Percentiles rank a stretch among this genome's conserved stretches.
Evolutionary conservation across 1,139 yeast genomes (phyloP).

Genomic region (Yamadazyma atmosphaerica): DNA sequence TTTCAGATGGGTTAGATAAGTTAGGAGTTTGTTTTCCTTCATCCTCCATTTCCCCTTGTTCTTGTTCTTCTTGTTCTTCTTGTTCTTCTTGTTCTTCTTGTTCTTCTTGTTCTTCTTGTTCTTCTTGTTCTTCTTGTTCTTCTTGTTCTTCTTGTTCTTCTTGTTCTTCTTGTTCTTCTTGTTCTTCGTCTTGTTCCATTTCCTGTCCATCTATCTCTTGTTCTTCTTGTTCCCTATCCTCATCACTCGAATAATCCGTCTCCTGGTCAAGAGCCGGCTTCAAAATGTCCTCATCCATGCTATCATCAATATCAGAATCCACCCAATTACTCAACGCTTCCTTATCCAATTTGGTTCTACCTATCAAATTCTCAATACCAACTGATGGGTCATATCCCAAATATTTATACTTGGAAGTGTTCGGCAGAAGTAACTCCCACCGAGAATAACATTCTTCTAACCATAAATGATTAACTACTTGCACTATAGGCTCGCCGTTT

Average conservation of each 20-base stretch:
- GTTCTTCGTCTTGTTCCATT: constrained; percentile 2
- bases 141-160: not conserved
- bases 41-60: no score
- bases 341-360: constrained; percentile 48
- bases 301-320: constrained; percentile 33
- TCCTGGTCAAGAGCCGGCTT: constrained; percentile 8
- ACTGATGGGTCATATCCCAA: constrained; percentile 38
- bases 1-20: no score
- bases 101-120: no score
- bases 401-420: constrained; percentile 37
- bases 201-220: constrained; percentile 8
- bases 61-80: no score
- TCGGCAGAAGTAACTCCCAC: constrained; percentile 54
- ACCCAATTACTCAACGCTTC: constrained; percentile 44
- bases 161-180: not conserved
- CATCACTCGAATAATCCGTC: constrained; percentile 14
- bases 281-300: constrained; percentile 32
- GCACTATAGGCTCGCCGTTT: constrained; percentile 36
- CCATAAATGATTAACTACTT: constrained; percentile 80
- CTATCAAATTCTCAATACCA: constrained; percentile 47
- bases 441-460: constrained; percentile 74
- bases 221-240: constrained; percentile 9
- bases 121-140: not conserved
- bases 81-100: no score
- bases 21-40: no score